These are phyloP conservation scores for Lodderomyces elongisporus DNA, from an alignment of 1,139 yeast species.

Conservation along the genomic window DNA sequence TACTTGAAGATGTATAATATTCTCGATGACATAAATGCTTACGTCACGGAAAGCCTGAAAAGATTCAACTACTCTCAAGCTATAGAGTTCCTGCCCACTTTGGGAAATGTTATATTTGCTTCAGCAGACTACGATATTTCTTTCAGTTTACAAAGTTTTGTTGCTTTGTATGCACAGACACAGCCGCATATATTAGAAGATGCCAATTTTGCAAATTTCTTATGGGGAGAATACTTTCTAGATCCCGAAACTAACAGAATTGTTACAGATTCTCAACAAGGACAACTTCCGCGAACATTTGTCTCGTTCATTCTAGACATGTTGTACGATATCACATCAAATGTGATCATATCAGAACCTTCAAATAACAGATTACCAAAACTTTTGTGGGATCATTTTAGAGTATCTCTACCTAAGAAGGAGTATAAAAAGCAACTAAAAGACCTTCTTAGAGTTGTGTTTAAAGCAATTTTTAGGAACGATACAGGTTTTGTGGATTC, in stretches of 20 bases:
- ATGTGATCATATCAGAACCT: conserved; percentile 53
- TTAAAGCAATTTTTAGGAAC: conserved; percentile 45
- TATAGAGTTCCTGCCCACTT: conserved; percentile 52
- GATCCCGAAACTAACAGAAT: conserved; percentile 43
- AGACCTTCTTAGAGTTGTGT: conserved; percentile 51
- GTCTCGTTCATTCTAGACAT: conserved; percentile 71
- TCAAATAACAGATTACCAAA: conserved; percentile 30
- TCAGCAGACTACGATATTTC: conserved; percentile 58
- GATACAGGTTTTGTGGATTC: conserved; percentile 54
- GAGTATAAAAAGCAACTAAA: conserved; percentile 50
- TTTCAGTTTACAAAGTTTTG: conserved; percentile 66
- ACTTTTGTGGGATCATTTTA: conserved; percentile 45
- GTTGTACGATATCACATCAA: conserved; percentile 67
- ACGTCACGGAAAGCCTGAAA: conserved; percentile 30
- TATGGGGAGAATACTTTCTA: conserved; percentile 79
- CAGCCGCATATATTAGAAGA: conserved; percentile 26
- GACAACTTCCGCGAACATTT: conserved; percentile 48
- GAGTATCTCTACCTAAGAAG: conserved; percentile 35
- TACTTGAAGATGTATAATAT: conserved; percentile 60
- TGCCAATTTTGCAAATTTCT: conserved; percentile 40
- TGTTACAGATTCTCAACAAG: conserved; percentile 27
- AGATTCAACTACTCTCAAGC: conserved; percentile 22
- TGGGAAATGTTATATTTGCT: conserved; percentile 68
- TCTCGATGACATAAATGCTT: conserved; percentile 61
- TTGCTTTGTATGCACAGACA: conserved; percentile 43